These are phyloP conservation scores for Plantago rigida DNA, from an alignment of 305 asterid species.

Conservation along the genomic window DNA sequence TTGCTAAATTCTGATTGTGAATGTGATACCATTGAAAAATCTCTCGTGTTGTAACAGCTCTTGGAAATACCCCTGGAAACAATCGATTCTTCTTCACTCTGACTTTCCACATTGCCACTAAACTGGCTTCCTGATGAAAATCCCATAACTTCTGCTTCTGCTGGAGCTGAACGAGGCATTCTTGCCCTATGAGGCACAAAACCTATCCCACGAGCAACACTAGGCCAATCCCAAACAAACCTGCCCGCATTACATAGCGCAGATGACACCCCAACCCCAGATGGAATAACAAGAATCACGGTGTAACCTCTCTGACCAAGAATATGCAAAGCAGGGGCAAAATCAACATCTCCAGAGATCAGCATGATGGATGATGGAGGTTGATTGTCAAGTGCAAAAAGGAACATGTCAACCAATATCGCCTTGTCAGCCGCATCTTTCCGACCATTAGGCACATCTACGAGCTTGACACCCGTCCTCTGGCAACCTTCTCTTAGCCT, in stretches of 20 bases:
- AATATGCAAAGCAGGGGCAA: slow-evolving; percentile 88
- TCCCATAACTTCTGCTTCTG: slow-evolving; percentile 41
- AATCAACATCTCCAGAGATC: slow-evolving; percentile 93
- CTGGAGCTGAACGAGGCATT: slow-evolving; percentile 29
- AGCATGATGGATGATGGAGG: slow-evolving; percentile 89
- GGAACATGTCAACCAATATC: slow-evolving; percentile 88
- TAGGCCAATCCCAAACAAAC: slow-evolving; percentile 88
- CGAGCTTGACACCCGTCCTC: slow-evolving; percentile 82
- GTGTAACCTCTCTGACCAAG: slow-evolving; percentile 92
- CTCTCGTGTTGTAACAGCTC: slow-evolving; percentile 34
- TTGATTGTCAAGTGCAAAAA: slow-evolving; percentile 84
- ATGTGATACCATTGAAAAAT: slow-evolving; percentile 44
- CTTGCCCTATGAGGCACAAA: slow-evolving; percentile 51
- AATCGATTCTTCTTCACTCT: slow-evolving; percentile 72
- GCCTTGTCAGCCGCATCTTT: slow-evolving; percentile 99
- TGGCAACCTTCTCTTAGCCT: slow-evolving; percentile 89
- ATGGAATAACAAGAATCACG: slow-evolving; percentile 74
- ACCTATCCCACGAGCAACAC: slow-evolving; percentile 82
- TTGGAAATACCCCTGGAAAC: slow-evolving; percentile 54
- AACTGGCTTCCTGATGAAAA: slow-evolving; percentile 37
- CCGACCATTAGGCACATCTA: slow-evolving; percentile 85
- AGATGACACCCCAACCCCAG: slow-evolving; percentile 60
- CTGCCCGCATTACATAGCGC: slow-evolving; percentile 82
- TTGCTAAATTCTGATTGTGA: slow-evolving; percentile 40
- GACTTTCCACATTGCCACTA: slow-evolving; percentile 39